Conservation (phyloP, 2,329 filamentous ascomycete genomes). For the Stagonosporopsis cucurbitacearum region DNA sequence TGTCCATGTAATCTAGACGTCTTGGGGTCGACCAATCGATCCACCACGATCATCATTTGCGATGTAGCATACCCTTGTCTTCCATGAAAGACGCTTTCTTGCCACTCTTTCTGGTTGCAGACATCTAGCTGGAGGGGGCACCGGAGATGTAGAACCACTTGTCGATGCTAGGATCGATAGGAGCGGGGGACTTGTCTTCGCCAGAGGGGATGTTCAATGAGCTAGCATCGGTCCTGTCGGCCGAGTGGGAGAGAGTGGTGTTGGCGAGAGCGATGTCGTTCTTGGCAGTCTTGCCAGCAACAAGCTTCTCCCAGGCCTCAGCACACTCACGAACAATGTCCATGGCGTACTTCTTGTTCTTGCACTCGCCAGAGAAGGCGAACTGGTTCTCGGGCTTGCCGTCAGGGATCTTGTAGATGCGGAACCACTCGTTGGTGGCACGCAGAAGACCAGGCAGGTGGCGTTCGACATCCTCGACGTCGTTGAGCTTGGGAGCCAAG, state of each 20-base stretch:
- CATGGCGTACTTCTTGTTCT: slow-evolving; percentile 99
- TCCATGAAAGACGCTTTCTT: slow-evolving; percentile 2
- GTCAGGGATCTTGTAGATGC: slow-evolving; percentile 99
- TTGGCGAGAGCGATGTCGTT: slow-evolving; percentile 85
- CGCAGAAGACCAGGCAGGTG: slow-evolving; percentile 96
- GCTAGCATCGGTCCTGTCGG: slow-evolving; percentile 71
- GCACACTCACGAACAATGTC: slow-evolving; percentile 95
- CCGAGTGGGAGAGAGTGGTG: slow-evolving; percentile 74
- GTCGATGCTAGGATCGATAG: slow-evolving; percentile 96
- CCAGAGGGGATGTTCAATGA: slow-evolving; percentile 78
- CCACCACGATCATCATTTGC: neutral
- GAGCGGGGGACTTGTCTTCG: slow-evolving; percentile 82
- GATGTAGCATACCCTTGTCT: neutral
- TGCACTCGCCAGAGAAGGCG: slow-evolving; percentile 99
- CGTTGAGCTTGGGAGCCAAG: slow-evolving; percentile 93
- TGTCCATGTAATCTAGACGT: neutral
- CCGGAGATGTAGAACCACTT: slow-evolving; percentile 99
- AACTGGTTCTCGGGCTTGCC: slow-evolving; percentile 99
- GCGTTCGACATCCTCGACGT: slow-evolving; percentile 98
- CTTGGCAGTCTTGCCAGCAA: slow-evolving; percentile 83
- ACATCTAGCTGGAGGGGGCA: slow-evolving; percentile 67
- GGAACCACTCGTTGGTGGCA: slow-evolving; percentile 99
- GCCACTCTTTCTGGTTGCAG: slow-evolving; percentile 1
- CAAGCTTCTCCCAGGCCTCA: slow-evolving; percentile 96
- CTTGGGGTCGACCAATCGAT: neutral